Evolutionary conservation across 2,329 filamentous ascomycete species (phyloP).

Genomic region (Microascus cirrosus): DNA sequence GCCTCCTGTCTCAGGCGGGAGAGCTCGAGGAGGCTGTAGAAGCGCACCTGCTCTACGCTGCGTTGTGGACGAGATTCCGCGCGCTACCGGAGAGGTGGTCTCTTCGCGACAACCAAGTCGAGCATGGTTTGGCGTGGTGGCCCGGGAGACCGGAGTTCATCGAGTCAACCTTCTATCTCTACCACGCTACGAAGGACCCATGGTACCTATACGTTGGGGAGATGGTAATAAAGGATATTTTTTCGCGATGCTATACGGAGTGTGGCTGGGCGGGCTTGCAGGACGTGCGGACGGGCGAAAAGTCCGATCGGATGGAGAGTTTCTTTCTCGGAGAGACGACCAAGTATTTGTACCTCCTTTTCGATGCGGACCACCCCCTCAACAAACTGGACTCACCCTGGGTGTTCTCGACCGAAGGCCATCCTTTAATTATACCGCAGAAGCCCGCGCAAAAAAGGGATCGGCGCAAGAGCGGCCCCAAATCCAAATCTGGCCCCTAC

Average conservation of each 20-base stretch:
- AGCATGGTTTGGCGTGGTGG: constrained; percentile 87
- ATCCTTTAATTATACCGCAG: constrained; percentile 73
- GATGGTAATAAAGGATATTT: constrained; percentile 86
- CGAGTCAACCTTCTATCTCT: constrained; percentile 94
- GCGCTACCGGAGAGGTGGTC: constrained; percentile 93
- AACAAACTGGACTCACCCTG: constrained; percentile 79
- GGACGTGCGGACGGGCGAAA: constrained; percentile 71
- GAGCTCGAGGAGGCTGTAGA: constrained; percentile 86
- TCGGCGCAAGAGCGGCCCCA: constrained; percentile 4
- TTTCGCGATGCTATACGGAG: constrained; percentile 73
- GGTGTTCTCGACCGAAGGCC: constrained; percentile 93
- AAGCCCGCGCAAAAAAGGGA: constrained; percentile 6
- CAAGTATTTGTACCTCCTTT: constrained; percentile 90
- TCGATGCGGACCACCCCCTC: constrained; percentile 73
- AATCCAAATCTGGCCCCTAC: constrained; percentile 13
- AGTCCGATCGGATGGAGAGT: constrained; percentile 93
- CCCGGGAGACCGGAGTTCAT: constrained; percentile 92
- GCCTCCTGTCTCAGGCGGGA: constrained; percentile 73
- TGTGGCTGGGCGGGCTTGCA: constrained; percentile 92
- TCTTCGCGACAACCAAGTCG: constrained; percentile 69
- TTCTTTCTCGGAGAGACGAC: constrained; percentile 96
- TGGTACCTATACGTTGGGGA: constrained; percentile 96
- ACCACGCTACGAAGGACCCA: constrained; percentile 81
- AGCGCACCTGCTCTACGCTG: constrained; percentile 81
- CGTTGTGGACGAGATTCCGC: constrained; percentile 90